Conservation (phyloP, 495 filamentous ascomycete genomes). For the Penicillium bovifimosum region DNA sequence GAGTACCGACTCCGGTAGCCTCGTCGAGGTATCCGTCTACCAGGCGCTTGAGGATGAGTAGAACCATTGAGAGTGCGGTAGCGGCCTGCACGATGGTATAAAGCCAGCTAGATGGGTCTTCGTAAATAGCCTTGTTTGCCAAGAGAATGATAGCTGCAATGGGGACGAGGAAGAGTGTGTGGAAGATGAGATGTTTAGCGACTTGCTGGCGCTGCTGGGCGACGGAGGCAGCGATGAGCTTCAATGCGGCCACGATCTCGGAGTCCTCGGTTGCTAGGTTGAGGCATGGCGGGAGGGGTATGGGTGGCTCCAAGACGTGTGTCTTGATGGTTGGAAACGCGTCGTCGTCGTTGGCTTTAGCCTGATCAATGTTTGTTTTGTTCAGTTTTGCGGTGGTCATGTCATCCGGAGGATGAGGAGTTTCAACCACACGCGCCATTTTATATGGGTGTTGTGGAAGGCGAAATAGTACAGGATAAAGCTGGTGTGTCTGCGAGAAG, state of each 20-base stretch:
- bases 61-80: conserved; percentile 40
- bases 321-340: background rate
- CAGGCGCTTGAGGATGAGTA: conserved; percentile 35
- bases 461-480: background rate
- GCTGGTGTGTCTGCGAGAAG: background rate
- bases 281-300: background rate
- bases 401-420: background rate
- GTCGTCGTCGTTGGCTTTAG: too few relatives aligned
- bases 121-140: conserved; percentile 29
- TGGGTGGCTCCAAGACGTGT: background rate
- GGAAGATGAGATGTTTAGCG: conserved; percentile 46
- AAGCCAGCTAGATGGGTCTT: conserved; percentile 27
- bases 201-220: conserved; percentile 59
- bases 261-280: background rate
- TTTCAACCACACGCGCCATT: background rate
- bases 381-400: background rate
- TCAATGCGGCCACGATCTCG: conserved; percentile 36
- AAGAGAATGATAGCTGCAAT: conserved; percentile 27
- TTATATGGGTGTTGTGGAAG: background rate
- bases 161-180: conserved; percentile 40
- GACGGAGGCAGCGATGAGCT: conserved; percentile 53
- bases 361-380: background rate
- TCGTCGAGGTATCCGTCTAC: conserved; percentile 44
- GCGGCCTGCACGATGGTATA: conserved; percentile 25
- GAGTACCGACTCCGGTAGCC: conserved; percentile 48